Percentiles rank a stretch among this genome's conserved stretches.
These are phyloP conservation scores for Paramecium pentaurelia DNA, from an alignment of 73 alveolate species.

Conservation along the genomic window DNA sequence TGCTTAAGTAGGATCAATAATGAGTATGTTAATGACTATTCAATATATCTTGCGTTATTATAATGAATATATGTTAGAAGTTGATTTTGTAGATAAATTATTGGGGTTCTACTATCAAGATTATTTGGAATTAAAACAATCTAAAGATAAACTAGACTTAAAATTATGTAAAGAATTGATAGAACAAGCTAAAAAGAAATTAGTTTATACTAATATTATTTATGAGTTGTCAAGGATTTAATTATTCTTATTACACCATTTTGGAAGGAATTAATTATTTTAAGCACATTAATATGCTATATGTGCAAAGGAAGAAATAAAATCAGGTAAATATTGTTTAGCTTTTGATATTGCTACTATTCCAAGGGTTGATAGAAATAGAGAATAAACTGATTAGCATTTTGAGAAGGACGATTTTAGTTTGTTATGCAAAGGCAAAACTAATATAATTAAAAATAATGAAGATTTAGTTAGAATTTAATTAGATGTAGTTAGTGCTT, in stretches of 20 bases:
- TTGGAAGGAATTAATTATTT: background rate
- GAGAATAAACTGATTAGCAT: background rate
- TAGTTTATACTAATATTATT: background rate
- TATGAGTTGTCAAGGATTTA: background rate
- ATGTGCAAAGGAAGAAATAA: background rate
- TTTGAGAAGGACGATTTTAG: background rate
- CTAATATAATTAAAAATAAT: background rate
- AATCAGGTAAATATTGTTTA: background rate
- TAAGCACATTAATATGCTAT: background rate
- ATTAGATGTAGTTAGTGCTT: background rate
- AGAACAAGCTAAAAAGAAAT: background rate
- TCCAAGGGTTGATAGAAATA: background rate
- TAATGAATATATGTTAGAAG: background rate
- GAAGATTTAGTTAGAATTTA: background rate
- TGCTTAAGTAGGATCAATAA: constrained; percentile 25
- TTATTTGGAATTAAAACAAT: background rate
- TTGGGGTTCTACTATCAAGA: background rate
- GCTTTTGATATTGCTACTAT: background rate
- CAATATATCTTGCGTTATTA: background rate
- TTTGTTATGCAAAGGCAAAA: background rate
- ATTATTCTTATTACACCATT: background rate
- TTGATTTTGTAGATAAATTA: background rate
- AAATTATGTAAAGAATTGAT: background rate
- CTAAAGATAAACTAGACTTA: background rate
- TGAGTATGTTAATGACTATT: background rate